Percentiles rank a stretch among this genome's conserved stretches.
These are phyloP conservation scores for Malus hybrid DNA, from an alignment of 331 rosid species.

Conservation along the genomic window DNA sequence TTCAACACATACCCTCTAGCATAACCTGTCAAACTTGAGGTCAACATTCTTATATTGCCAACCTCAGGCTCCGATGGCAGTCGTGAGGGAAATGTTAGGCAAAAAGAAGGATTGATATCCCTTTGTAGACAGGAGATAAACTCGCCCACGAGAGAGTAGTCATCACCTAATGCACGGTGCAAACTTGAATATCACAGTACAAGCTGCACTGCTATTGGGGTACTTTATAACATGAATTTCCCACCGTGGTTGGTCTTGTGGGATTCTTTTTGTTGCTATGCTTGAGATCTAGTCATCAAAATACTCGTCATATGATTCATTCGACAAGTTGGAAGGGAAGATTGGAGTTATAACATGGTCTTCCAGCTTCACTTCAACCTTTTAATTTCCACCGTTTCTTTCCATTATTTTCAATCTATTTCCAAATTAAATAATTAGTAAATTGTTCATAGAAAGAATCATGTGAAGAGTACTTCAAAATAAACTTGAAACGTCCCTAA, in stretches of 20 bases:
- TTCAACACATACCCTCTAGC: no score
- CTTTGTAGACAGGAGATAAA: no score
- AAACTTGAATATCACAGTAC: constrained; percentile 35
- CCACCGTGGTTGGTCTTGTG: constrained; percentile 38
- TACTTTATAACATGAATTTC: constrained; percentile 39
- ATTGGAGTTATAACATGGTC: constrained; percentile 24
- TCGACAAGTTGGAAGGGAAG: constrained; percentile 13
- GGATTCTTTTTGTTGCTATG: constrained; percentile 7
- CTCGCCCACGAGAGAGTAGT: constrained; percentile 12
- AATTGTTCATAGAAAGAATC: no score
- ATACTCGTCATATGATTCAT: constrained; percentile 20
- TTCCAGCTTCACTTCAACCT: constrained; percentile 33
- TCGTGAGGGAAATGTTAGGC: constrained; percentile 28
- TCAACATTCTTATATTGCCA: no score
- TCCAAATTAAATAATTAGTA: no score
- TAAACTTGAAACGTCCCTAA: no score
- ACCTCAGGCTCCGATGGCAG: no score
- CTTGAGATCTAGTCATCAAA: constrained; percentile 24
- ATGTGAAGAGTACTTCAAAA: no score
- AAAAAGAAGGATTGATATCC: no score
- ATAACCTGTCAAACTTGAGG: no score
- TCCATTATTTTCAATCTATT: neutral
- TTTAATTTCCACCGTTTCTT: constrained; percentile 3
- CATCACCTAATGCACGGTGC: constrained; percentile 52
- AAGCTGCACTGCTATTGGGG: constrained; percentile 31